These are phyloP conservation scores for Oxytropis ochrocephala DNA, from an alignment of 306 rosid species.

Conservation along the genomic window DNA sequence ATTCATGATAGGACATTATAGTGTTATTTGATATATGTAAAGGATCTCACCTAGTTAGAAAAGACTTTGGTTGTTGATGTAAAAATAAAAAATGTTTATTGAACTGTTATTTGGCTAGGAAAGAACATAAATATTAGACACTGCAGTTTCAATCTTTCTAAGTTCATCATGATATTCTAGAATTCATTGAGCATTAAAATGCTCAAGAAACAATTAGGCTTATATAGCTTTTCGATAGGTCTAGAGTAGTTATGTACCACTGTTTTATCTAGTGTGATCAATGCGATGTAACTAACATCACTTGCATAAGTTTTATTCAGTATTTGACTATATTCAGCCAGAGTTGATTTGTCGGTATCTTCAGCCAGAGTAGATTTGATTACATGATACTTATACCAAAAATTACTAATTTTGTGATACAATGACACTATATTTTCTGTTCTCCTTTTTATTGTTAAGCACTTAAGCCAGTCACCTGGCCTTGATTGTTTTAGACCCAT, in stretches of 20 bases:
- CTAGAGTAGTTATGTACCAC: background rate
- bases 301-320: background rate
- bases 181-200: background rate
- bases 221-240: background rate
- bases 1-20: background rate
- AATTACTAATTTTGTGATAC: background rate
- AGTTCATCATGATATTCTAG: background rate
- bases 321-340: background rate
- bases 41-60: background rate
- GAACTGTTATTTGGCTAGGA: background rate
- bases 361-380: background rate
- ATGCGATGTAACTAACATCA: background rate
- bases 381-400: background rate
- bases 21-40: background rate
- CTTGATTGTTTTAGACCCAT: background rate
- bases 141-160: constrained; percentile 10
- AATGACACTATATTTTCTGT: background rate
- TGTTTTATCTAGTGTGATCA: background rate
- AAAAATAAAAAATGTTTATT: background rate
- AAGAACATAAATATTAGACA: constrained; percentile 1
- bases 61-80: background rate
- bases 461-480: background rate
- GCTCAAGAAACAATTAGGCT: background rate
- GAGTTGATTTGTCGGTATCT: background rate
- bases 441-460: background rate